Percentiles rank a stretch among this genome's conserved stretches.
These are phyloP conservation scores for Penicillium occitanis DNA, from an alignment of 2,329 filamentous ascomycete species.

Conservation along the genomic window DNA sequence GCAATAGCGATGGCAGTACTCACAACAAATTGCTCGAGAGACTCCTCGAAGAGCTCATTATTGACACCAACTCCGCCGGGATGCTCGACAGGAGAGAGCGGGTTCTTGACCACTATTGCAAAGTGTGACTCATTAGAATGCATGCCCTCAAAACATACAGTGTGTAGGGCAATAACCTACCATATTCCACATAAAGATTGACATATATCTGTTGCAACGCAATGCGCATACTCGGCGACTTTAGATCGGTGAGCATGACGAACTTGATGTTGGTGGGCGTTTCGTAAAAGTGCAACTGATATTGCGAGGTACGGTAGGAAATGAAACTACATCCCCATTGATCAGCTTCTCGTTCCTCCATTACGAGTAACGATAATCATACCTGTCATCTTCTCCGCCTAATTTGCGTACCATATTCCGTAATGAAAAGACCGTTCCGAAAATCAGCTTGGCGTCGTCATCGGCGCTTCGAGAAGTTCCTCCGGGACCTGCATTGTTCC, in stretches of 20 bases:
- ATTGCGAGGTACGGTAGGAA: constrained; percentile 87
- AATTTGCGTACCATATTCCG: constrained; percentile 96
- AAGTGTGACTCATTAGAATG: neutral
- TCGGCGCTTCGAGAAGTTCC: constrained; percentile 55
- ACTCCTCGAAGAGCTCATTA: constrained; percentile 65
- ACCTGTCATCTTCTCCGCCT: constrained; percentile 83
- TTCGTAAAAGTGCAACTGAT: constrained; percentile 99
- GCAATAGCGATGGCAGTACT: constrained; percentile 22
- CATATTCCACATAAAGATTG: constrained; percentile 95
- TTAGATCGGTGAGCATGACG: constrained; percentile 91
- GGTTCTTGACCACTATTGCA: constrained; percentile 60
- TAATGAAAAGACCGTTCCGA: constrained; percentile 93
- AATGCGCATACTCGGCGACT: constrained; percentile 84
- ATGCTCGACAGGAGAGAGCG: constrained; percentile 61
- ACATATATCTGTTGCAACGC: constrained; percentile 98
- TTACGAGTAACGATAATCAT: constrained; percentile 23
- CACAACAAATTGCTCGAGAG: constrained; percentile 54
- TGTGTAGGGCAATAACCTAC: constrained; percentile 44
- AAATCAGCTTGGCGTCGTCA: constrained; percentile 95
- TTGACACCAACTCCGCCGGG: constrained; percentile 62
- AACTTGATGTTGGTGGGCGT: constrained; percentile 94
- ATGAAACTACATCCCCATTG: constrained; percentile 65
- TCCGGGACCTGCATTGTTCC: constrained; percentile 44
- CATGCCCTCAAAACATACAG: neutral
- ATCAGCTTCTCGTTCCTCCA: neutral